Base-by-base conservation (phyloP, 1,284 basidiomycete genomes). In the Ganoderma boninense region DNA sequence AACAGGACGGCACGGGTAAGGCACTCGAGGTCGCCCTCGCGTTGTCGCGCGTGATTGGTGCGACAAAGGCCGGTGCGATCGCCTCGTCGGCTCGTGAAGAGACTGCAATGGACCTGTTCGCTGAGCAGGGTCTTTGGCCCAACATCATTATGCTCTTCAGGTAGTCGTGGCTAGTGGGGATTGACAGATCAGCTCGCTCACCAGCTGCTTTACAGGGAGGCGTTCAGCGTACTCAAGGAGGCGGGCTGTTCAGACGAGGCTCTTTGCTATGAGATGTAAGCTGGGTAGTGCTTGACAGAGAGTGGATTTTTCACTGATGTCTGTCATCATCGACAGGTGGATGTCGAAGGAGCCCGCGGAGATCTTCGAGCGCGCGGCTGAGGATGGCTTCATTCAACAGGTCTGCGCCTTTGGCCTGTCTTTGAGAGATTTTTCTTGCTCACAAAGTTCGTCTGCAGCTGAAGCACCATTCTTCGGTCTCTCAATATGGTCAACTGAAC, bases 281-380 rank as follows among this genome's bases (percentile, higher is more conserved):
- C 76, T n/a, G n/a, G 10, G 23, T 3, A 7, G 23, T 26, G 26
- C 38, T n/a, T 16, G 6, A 3, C 18, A 23, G 14, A 13, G 40
- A 42, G 11, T 3, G 29, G 35, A 23, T 20, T 4, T 3, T 23
- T 43, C 10, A 44, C 40, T 44, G 4, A 44, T 23, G 38, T 11
- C 6, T 62, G 11, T 7, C 23, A 4, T 42, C 13, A 42, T 40
- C 23, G 23, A 43, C 66, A 90, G 89, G 88, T 90, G 89, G 89
- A 91, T 91, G 89, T 90, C 90, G 40, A 91, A 90, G 75, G 89
- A 91, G 74, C 89, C 90, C 2, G 89, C 90, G n/a, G 90, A 90
- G 73, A 90, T 91, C 60, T 91, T 91, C 77, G 89, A 91, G 77
- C 82, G 88, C 38, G 89, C 90, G 10, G 89, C 89, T 2, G 89